These are phyloP conservation scores for Sphaerulina populicola DNA, from an alignment of 2,329 filamentous ascomycete species.

Conservation along the genomic window DNA sequence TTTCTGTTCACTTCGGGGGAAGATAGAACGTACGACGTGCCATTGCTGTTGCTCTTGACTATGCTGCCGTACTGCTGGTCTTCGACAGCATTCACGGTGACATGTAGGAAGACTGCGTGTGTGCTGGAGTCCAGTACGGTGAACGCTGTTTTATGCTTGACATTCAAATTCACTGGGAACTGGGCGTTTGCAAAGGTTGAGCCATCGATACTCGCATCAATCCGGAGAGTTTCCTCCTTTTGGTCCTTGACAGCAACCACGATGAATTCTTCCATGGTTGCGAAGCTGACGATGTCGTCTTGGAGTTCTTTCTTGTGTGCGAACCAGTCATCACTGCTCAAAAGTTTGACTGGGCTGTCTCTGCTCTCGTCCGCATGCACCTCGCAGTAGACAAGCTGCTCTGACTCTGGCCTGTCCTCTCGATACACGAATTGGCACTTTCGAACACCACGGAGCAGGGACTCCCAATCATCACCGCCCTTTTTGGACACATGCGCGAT, in stretches of 20 bases:
- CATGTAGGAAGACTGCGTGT: slow-evolving; percentile 88
- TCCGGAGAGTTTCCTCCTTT: slow-evolving; percentile 60
- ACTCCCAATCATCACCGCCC: slow-evolving; percentile 68
- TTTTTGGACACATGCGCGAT: slow-evolving; percentile 71
- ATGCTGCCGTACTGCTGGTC: slow-evolving; percentile 72
- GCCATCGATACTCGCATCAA: slow-evolving; percentile 79
- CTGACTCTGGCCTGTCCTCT: slow-evolving; percentile 49
- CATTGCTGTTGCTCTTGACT: slow-evolving; percentile 97
- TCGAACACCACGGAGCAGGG: slow-evolving; percentile 62
- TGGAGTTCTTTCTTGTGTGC: slow-evolving; percentile 55
- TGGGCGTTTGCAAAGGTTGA: slow-evolving; percentile 69
- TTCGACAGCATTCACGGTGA: slow-evolving; percentile 61
- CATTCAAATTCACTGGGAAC: slow-evolving; percentile 78
- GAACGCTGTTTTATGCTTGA: slow-evolving; percentile 71
- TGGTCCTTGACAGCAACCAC: slow-evolving; percentile 67
- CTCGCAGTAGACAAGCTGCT: slow-evolving; percentile 57
- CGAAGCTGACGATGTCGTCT: slow-evolving; percentile 71
- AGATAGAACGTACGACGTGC: slow-evolving; percentile 86
- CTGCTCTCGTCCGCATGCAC: slow-evolving; percentile 49
- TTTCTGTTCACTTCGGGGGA: slow-evolving; percentile 75
- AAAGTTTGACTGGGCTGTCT: slow-evolving; percentile 53
- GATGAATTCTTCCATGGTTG: slow-evolving; percentile 94
- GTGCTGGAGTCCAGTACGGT: slow-evolving; percentile 93
- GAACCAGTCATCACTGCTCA: slow-evolving; percentile 75
- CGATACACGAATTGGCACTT: slow-evolving; percentile 81